Conservation (phyloP, 306 rosid species). For the Vigna radiata region DNA sequence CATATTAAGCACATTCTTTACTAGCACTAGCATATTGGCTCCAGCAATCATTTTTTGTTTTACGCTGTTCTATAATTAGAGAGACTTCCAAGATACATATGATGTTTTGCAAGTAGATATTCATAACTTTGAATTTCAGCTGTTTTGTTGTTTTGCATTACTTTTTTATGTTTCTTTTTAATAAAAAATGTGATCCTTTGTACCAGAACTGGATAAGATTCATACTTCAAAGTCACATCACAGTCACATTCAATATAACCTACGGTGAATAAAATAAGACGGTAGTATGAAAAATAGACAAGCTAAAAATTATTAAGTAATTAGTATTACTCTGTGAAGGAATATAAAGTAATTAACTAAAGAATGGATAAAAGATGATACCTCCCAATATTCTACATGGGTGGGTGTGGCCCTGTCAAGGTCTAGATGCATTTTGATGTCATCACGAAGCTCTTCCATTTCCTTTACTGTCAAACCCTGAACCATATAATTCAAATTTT, state of each 20-base stretch:
- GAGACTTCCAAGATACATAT: background rate
- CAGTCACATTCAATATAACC: conserved; percentile 8
- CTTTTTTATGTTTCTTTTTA: background rate
- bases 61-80: background rate
- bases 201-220: background rate
- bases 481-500: conserved; percentile 37
- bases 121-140: background rate
- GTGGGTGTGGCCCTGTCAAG: conserved; percentile 91
- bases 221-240: background rate
- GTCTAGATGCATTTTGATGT: conserved; percentile 96
- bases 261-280: background rate
- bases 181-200: background rate
- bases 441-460: conserved; percentile 94
- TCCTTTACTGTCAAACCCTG: conserved; percentile 97
- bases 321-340: conserved; percentile 1
- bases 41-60: background rate
- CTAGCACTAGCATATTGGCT: background rate
- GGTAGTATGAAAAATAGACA: conserved; percentile 7
- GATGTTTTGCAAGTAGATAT: background rate
- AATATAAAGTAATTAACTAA: conserved; percentile 17
- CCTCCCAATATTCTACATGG: conserved; percentile 96
- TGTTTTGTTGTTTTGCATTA: conserved; percentile 2
- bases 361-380: conserved; percentile 43
- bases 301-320: background rate
- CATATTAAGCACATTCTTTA: background rate